phyloP scores from a whole-genome alignment of 2,329 filamentous ascomycete species.

The Fusarium tupiense region DNA sequence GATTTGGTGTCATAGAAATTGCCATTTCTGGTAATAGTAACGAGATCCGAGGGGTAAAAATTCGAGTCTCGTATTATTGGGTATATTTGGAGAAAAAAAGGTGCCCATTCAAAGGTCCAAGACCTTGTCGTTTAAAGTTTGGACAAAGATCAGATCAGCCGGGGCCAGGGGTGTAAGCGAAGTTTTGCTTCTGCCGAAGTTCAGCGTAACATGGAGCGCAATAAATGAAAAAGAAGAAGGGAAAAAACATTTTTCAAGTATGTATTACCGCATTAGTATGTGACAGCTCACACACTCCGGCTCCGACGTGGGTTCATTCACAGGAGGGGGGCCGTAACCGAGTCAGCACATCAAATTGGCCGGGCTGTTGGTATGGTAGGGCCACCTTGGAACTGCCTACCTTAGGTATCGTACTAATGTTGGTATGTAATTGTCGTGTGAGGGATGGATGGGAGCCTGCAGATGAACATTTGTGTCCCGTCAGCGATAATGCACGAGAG shows the following conservation, averaged over 20 bases:
- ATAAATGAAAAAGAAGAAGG: not conserved
- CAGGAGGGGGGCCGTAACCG: not conserved
- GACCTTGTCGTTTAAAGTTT: slow-evolving; percentile 31
- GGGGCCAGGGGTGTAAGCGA: slow-evolving; percentile 28
- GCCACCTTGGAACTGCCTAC: not conserved
- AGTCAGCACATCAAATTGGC: not conserved
- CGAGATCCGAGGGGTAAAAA: slow-evolving; percentile 3
- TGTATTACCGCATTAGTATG: not conserved
- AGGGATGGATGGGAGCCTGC: not conserved
- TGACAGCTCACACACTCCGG: slow-evolving; percentile 31
- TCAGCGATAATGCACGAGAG: not conserved
- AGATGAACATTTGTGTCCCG: not conserved
- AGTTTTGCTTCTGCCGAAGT: slow-evolving; percentile 23
- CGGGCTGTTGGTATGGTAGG: not conserved
- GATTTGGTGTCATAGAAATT: slow-evolving; percentile 1
- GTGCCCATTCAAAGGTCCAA: not conserved
- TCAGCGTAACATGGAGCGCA: not conserved
- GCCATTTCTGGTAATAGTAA: not conserved
- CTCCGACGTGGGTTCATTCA: slow-evolving; percentile 20
- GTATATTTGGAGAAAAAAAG: not conserved
- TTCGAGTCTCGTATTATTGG: not conserved
- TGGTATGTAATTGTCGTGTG: not conserved
- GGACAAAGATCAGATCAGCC: slow-evolving; percentile 36
- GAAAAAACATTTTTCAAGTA: not conserved
- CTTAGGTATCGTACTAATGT: not conserved